Evolutionary conservation across 2,329 filamentous ascomycete genomes (phyloP).

Genomic region (Hypoxylon sp.): DNA sequence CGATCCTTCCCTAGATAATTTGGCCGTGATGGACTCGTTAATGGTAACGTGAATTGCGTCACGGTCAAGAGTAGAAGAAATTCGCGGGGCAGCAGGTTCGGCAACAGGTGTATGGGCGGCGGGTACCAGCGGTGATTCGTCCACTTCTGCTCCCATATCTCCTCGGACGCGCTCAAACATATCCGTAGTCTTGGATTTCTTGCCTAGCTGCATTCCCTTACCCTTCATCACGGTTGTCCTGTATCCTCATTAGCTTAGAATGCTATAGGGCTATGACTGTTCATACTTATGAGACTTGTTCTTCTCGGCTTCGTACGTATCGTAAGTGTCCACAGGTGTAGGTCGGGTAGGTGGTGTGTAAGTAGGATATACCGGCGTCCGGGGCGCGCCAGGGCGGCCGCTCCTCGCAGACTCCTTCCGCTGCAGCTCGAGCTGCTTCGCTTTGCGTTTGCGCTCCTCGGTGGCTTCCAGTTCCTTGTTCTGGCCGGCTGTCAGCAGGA

Average conservation of each 20-base stretch:
- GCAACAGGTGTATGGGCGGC: conserved; percentile 62
- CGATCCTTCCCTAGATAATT: conserved; percentile 87
- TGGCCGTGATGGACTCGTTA: conserved; percentile 90
- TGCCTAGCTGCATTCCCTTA: conserved; percentile 99
- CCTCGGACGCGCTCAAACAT: conserved; percentile 97
- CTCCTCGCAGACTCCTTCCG: conserved; percentile 92
- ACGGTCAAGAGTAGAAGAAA: conserved; percentile 77
- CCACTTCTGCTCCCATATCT: conserved; percentile 87
- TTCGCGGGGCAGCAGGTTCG: conserved; percentile 67
- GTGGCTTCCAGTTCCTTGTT: conserved; percentile 99
- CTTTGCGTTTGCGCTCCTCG: conserved; percentile 97
- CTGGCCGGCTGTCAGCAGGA: conserved; percentile 58
- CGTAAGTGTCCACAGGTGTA: conserved; percentile 83
- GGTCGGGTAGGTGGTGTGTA: conserved; percentile 86
- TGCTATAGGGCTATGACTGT: conserved; percentile 4
- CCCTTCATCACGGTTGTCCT: conserved; percentile 79
- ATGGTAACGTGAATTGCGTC: conserved; percentile 91
- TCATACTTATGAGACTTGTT: conserved; percentile 88
- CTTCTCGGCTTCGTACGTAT: conserved; percentile 96
- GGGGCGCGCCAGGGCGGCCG: conserved; percentile 73
- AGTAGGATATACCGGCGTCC: conserved; percentile 86
- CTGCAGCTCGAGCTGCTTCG: conserved; percentile 98
- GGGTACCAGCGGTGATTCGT: conserved; percentile 78
- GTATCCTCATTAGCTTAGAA: conserved; percentile 45
- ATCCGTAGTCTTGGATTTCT: conserved; percentile 97